Evolutionary conservation across 345 rosid genomes (phyloP).

Genomic region (Moringa oleifera): DNA sequence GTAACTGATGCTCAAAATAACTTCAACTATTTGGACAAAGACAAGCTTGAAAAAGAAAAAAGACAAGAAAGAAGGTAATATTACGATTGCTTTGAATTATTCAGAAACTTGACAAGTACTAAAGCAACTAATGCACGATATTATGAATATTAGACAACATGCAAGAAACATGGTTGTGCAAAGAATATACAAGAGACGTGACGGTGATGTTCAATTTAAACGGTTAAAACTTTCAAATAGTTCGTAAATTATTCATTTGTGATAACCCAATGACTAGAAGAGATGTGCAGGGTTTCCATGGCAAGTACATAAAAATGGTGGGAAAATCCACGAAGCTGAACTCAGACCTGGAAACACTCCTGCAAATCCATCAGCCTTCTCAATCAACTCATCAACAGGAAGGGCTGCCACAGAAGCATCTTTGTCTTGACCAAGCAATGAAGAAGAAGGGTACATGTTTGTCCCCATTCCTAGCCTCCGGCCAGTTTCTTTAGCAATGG

Average conservation of each 20-base stretch:
- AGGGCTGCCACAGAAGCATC: constrained; percentile 73
- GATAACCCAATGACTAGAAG: too few species aligned
- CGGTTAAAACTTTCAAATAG: too few species aligned
- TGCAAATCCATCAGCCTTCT: constrained; percentile 95
- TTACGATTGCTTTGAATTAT: not conserved
- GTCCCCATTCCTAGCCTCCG: constrained; percentile 98
- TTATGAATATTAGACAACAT: too few species aligned
- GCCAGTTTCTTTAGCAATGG: constrained; percentile 91
- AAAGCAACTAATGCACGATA: too few species aligned
- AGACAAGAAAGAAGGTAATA: not conserved
- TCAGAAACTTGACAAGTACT: not conserved
- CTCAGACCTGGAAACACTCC: constrained; percentile 82
- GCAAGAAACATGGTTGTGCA: too few species aligned
- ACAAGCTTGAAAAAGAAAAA: constrained; percentile 4
- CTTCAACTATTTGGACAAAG: too few species aligned
- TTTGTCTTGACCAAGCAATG: constrained; percentile 77
- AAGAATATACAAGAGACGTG: too few species aligned
- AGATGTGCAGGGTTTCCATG: too few species aligned
- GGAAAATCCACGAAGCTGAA: not conserved
- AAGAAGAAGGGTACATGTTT: constrained; percentile 91
- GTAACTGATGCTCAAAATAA: too few species aligned
- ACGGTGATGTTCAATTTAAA: too few species aligned
- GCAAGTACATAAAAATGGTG: too few species aligned
- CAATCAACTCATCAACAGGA: constrained; percentile 86
- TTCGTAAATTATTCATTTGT: too few species aligned